Conservation (phyloP, 176 grass and related monocot genomes). For the Musa beccarii region DNA sequence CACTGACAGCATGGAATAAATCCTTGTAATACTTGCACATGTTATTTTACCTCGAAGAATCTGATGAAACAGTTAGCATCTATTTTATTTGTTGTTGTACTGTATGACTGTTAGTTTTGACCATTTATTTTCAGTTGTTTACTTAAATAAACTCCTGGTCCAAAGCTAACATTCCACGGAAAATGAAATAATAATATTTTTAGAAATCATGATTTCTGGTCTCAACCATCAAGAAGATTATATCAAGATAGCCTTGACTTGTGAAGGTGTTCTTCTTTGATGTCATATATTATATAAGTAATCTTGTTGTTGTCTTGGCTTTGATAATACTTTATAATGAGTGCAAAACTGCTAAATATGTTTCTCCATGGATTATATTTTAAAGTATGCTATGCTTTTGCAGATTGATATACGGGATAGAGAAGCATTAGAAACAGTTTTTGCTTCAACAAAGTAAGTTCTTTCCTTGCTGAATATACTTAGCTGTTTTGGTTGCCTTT, state of each 20-base stretch:
- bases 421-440: slow-evolving; percentile 55
- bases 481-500: background rate
- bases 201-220: no score
- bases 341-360: background rate
- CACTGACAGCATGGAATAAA: no score
- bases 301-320: background rate
- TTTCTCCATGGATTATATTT: slow-evolving; percentile 1
- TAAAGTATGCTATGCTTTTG: slow-evolving; percentile 12
- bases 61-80: background rate
- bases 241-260: background rate
- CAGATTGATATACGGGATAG: slow-evolving; percentile 86
- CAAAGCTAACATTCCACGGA: no score
- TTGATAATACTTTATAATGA: background rate
- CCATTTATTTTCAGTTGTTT: background rate
- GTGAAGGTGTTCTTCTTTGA: background rate
- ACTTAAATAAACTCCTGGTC: background rate
- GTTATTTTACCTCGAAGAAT: background rate
- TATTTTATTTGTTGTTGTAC: background rate
- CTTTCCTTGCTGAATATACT: background rate
- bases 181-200: no score
- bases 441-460: slow-evolving; percentile 63
- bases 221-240: background rate
- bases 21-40: background rate
- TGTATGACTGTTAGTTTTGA: background rate
- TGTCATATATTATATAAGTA: no score